phyloP scores from a whole-genome alignment of 345 rosid species.

The Eutrema heterophyllum region DNA sequence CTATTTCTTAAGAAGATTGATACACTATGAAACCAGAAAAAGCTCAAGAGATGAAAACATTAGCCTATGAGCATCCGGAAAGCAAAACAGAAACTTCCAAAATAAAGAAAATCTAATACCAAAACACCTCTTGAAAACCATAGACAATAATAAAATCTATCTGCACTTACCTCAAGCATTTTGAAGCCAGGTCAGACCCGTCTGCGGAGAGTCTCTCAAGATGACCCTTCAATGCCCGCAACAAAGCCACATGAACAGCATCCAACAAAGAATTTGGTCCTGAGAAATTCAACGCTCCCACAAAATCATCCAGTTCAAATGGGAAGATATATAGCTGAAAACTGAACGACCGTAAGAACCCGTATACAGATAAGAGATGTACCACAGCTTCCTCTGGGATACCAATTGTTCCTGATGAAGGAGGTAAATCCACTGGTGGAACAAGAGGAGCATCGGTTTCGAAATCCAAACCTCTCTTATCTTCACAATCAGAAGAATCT shows the following conservation, averaged over 20 bases:
- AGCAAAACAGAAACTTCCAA: background rate
- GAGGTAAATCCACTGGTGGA: slow-evolving; percentile 56
- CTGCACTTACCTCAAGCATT: slow-evolving; percentile 60
- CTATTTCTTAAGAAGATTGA: background rate
- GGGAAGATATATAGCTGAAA: slow-evolving; percentile 64
- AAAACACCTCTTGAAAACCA: background rate
- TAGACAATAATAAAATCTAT: background rate
- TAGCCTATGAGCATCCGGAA: background rate
- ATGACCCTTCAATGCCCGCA: slow-evolving; percentile 58
- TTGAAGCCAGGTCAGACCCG: slow-evolving; percentile 57
- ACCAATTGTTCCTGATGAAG: slow-evolving; percentile 69
- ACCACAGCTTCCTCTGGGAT: slow-evolving; percentile 63
- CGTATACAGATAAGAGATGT: slow-evolving; percentile 69
- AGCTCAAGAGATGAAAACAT: background rate
- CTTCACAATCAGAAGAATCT: slow-evolving; percentile 46
- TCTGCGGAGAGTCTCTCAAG: slow-evolving; percentile 57
- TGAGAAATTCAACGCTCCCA: slow-evolving; percentile 63
- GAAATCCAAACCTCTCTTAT: slow-evolving; percentile 27
- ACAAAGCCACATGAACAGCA: slow-evolving; percentile 70
- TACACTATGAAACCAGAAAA: background rate
- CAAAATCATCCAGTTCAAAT: slow-evolving; percentile 74
- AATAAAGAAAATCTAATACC: background rate
- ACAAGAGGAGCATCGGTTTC: slow-evolving; percentile 36
- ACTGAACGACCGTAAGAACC: slow-evolving; percentile 72
- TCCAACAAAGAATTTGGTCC: slow-evolving; percentile 65